Base-by-base conservation (phyloP, 164 flowering plant species). In the Berberis thunbergii region DNA sequence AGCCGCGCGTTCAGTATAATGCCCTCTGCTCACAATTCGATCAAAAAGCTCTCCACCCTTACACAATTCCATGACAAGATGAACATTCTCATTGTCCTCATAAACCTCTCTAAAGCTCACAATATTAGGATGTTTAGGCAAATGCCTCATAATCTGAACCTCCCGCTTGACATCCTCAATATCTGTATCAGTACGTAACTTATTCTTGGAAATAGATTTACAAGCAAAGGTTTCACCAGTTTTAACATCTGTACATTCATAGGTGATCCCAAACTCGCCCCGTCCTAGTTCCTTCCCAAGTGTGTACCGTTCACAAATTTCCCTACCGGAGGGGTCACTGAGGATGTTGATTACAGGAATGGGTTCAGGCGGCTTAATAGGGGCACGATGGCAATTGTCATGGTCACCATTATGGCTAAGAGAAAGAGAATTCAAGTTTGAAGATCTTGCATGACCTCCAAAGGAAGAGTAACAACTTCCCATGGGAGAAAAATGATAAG, bases 11-110 rank as follows among this genome's bases (percentile, higher is more conserved):
- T 89, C 94, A 0, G 94, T 83, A 62, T 86, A 89, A 74, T 83
- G 94, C 1, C 97, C 97, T n/a, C 71, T 56, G 1, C 84, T 72
- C 1, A 86, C 89, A 57, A 90, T 90, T 67, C 91, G 68, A 68
- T 90, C 95, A 43, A 90, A 90, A 9, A 90, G 85, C 79, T 88
- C 92, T 1, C 97, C 92, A 0, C 97, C 97, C 58, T 81, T 77
- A 41, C 95, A 90, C 4, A 83, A 79, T 79, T 89, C 96, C 96
- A 89, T 89, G 0, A 86, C 88, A 42, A 87, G 70, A 73, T 86
- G 79, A 10, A 88, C 72, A 1, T 87, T 79, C 8, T 80, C 81
- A 12, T 53, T 66, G 49, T 86, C 92, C 82, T 90, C 97, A 56
- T 72, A 86, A 6, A 81, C 87, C 77, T 85, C 92, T 66, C 67